A percentile compares a stretch with the other conserved stretches of the same genome.
phyloP scores from a whole-genome alignment of 2,329 filamentous ascomycete species.

The Herpotrichia juniperi region DNA sequence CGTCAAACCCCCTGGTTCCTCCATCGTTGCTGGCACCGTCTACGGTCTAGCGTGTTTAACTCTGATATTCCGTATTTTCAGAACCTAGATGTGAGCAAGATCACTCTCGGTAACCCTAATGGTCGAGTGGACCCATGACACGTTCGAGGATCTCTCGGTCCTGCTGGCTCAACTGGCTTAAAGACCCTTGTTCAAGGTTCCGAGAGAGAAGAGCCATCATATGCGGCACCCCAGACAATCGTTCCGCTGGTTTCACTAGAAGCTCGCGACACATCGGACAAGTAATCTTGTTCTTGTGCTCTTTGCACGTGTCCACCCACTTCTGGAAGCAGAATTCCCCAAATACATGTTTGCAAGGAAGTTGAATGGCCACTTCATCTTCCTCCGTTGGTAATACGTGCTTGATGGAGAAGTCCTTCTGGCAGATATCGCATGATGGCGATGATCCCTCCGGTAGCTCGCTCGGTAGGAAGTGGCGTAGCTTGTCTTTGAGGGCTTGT shows the following conservation, averaged over 20 bases:
- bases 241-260: slow-evolving; percentile 27
- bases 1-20: too few relatives aligned
- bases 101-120: slow-evolving; percentile 24
- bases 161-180: background rate
- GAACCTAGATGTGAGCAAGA: slow-evolving; percentile 17
- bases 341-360: slow-evolving; percentile 43
- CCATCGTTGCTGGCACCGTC: too few relatives aligned
- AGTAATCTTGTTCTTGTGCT: slow-evolving; percentile 44
- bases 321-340: slow-evolving; percentile 43
- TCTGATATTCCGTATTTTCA: background rate
- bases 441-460: slow-evolving; percentile 33
- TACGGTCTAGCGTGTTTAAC: background rate
- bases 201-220: slow-evolving; percentile 6
- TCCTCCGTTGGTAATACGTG: slow-evolving; percentile 36
- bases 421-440: slow-evolving; percentile 41
- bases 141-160: background rate
- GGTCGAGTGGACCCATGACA: background rate
- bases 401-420: slow-evolving; percentile 40
- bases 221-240: background rate
- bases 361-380: slow-evolving; percentile 39
- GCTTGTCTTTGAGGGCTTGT: slow-evolving; percentile 33
- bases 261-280: slow-evolving; percentile 46
- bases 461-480: slow-evolving; percentile 29
- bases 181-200: background rate
- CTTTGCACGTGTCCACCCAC: slow-evolving; percentile 44